phyloP scores from a whole-genome alignment of 2,329 filamentous ascomycete species.

The Diaporthe caulivora region DNA sequence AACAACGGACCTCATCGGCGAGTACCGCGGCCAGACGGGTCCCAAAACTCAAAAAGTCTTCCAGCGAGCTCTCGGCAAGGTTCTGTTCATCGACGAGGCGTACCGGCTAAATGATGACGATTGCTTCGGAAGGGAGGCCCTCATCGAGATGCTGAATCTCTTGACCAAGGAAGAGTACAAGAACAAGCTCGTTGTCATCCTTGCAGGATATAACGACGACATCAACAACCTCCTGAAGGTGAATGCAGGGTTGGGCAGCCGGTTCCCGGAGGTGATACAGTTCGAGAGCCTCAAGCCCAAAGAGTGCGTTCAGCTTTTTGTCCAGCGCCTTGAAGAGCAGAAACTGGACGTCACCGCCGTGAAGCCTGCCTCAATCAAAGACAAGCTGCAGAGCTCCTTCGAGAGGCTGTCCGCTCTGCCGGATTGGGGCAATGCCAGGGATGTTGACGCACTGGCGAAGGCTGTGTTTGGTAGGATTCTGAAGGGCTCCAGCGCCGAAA shows the following conservation, averaged over 20 bases:
- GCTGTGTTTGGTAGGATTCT: slow-evolving; percentile 28
- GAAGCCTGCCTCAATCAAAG: slow-evolving; percentile 41
- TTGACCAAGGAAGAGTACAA: slow-evolving; percentile 68
- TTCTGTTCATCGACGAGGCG: slow-evolving; percentile 80
- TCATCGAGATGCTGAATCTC: slow-evolving; percentile 65
- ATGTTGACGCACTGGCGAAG: slow-evolving; percentile 12
- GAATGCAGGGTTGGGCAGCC: slow-evolving; percentile 74
- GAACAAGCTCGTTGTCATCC: slow-evolving; percentile 72
- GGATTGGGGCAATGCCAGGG: slow-evolving; percentile 29
- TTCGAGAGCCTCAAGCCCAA: slow-evolving; percentile 61
- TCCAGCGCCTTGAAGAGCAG: slow-evolving; percentile 47
- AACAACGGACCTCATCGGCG: slow-evolving; percentile 75
- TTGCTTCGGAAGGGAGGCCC: slow-evolving; percentile 66
- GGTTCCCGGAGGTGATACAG: slow-evolving; percentile 72
- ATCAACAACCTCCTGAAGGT: slow-evolving; percentile 72
- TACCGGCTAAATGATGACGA: slow-evolving; percentile 70
- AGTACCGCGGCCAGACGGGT: slow-evolving; percentile 77
- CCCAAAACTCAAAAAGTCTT: slow-evolving; percentile 73
- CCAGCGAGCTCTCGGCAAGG: slow-evolving; percentile 72
- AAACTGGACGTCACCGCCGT: slow-evolving; percentile 28
- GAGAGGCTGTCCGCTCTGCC: slow-evolving; percentile 9
- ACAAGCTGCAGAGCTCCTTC: slow-evolving; percentile 46
- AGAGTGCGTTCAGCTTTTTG: slow-evolving; percentile 60
- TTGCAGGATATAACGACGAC: slow-evolving; percentile 76
- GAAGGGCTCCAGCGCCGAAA: slow-evolving; percentile 25